Evolutionary conservation across 2,329 filamentous ascomycete species (phyloP).

Genomic region (Trichoderma sp.): DNA sequence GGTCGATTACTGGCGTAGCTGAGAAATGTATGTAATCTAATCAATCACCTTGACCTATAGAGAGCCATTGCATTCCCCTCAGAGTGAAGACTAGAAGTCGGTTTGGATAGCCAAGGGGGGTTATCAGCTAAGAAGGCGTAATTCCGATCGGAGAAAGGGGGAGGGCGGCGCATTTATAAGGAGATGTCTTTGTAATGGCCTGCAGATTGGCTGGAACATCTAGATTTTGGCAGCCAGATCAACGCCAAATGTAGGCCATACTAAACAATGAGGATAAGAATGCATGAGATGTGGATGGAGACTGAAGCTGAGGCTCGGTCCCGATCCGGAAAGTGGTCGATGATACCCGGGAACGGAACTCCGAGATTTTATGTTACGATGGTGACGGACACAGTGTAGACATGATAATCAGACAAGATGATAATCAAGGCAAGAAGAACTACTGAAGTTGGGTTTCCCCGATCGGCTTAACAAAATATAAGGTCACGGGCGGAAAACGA

Average conservation of each 20-base stretch:
- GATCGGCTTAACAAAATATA: not conserved
- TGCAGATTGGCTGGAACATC: not conserved
- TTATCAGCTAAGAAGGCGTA: slow-evolving; percentile 7
- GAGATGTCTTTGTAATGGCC: not conserved
- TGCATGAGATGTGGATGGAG: no score
- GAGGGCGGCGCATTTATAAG: not conserved
- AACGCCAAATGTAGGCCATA: not conserved
- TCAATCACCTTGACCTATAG: not conserved
- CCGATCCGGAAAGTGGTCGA: no score
- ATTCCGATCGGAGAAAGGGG: slow-evolving; percentile 18
- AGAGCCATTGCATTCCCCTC: not conserved
- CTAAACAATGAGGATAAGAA: no score
- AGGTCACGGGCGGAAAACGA: not conserved
- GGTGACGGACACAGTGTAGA: no score
- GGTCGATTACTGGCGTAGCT: not conserved
- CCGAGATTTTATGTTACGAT: no score
- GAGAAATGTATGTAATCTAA: not conserved
- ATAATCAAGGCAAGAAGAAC: not conserved
- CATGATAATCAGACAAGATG: no score
- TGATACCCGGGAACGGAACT: no score
- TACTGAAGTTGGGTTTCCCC: not conserved
- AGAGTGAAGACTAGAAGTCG: not conserved
- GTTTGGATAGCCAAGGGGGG: not conserved
- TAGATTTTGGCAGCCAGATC: no score
- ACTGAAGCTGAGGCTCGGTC: no score